These are phyloP conservation scores for Yamadazyma membranifaciens DNA, from an alignment of 1,139 yeast genomes.

Conservation along the genomic window DNA sequence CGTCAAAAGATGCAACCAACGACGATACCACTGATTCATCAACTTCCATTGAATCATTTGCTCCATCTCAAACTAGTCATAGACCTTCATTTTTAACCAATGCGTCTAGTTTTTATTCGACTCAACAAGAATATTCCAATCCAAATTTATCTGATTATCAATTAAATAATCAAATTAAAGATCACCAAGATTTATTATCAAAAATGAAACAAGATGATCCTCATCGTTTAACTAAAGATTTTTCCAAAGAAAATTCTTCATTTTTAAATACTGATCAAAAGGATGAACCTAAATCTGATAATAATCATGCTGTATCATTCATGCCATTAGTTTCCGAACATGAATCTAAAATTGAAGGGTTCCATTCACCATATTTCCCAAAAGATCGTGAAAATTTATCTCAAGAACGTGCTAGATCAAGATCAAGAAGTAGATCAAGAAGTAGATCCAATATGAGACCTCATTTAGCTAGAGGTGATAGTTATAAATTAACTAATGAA, in stretches of 20 bases:
- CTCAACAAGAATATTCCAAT: constrained; percentile 22
- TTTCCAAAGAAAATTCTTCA: constrained; percentile 11
- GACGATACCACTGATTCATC: constrained; percentile 3
- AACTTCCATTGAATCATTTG: background rate
- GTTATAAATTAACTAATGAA: constrained; percentile 50
- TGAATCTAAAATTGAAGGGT: constrained; percentile 17
- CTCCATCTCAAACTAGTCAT: constrained; percentile 1
- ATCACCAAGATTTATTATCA: constrained; percentile 36
- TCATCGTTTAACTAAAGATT: constrained; percentile 31
- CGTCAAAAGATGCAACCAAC: background rate
- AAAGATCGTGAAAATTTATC: constrained; percentile 24
- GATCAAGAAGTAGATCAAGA: constrained; percentile 22
- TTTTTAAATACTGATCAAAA: constrained; percentile 5
- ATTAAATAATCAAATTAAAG: constrained; percentile 39
- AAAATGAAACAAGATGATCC: constrained; percentile 39
- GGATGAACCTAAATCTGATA: background rate
- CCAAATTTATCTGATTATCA: constrained; percentile 50
- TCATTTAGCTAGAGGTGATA: constrained; percentile 66
- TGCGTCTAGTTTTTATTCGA: constrained; percentile 8
- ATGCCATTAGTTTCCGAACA: constrained; percentile 13
- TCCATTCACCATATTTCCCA: constrained; percentile 47
- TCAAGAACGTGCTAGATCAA: constrained; percentile 25
- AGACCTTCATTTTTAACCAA: background rate
- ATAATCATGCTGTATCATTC: background rate
- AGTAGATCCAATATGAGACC: constrained; percentile 36